Evolutionary conservation across 2,329 filamentous ascomycete genomes (phyloP), one percentile per base, ranked within the genome.

Genomic region (Sclerotinia nivalis): DNA sequence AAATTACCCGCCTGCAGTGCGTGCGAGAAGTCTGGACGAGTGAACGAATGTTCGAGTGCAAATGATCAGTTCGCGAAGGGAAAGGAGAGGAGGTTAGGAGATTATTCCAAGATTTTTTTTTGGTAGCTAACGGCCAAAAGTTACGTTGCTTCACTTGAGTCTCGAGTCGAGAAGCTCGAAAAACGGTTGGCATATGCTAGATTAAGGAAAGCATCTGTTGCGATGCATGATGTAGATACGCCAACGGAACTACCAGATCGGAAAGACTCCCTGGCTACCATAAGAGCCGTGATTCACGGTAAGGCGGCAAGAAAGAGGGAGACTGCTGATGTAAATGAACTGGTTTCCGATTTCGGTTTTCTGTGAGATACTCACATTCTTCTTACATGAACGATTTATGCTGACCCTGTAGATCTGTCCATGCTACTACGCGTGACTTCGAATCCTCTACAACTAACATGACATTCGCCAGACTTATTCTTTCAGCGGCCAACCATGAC

Each of bases 51-150:
- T 80, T 97, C 93, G 9, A 93, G 93, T 69, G 94, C 93, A 10
- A 97, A 96, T 77, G 95, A 98, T 78, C 93, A 97, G 79, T 98
- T 97, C 80, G 94, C 95, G 0, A 87, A 93, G 72, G 96, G 96
- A 72, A 98, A 98, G 80, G 96, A 98, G 79, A 86, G 95, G 77
- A 98, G 94, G 89, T 89, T 75, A 70, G 81, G 75, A 45, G 20
- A 55, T 28, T 15, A 2, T n/a, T 12, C 25, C 25, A 6, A n/a
- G 15, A 69, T 54, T 8, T 28, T 12, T 31, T 25, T 31, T 45
- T 37, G 13, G n/a, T 62, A 60, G 50, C 76, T 77, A 60, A 78
- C 72, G 6, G 12, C 43, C 25, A 45, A 20, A 91, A 70, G 89
- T 81, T 99, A 98, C 84, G 94, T 98, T 58, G 93, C 95, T 10